Evolutionary conservation across 805 yeast genomes (phyloP), one percentile per base, ranked within the genome.

Genomic region (Candida insectalens): DNA sequence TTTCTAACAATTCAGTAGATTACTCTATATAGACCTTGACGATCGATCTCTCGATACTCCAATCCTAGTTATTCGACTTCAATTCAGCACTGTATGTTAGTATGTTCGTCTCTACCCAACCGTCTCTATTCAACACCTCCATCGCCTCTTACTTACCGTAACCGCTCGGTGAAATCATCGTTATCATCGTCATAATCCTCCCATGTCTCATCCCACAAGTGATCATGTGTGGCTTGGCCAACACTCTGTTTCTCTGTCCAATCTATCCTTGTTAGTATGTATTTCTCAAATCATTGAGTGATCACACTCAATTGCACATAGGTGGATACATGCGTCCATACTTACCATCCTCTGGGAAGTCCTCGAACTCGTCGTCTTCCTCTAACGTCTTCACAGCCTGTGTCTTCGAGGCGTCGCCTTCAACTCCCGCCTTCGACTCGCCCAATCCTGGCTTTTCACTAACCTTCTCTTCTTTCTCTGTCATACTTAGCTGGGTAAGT

Each of bases 131-230:
- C n/a, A n/a, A n/a, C n/a, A n/a, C n/a, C n/a, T n/a, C n/a, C n/a
- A n/a, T n/a, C n/a, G n/a, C n/a, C n/a, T n/a, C n/a, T n/a, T n/a
- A n/a, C n/a, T n/a, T n/a, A n/a, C 71, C 77, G 76, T 53, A 89
- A 67, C 47, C 71, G 77, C 41, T 68, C 69, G 28, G 92, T 75
- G 60, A 89, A 92, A 44, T 84, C 85, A 50, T 88, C 96, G 15
- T 43, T 44, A 39, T 83, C 92, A 38, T 79, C 83, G 49, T 88
- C 96, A 41, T 87, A 95, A 54, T 89, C 94, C 45, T 83, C 96
- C 98, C 98, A 89, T 55, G 85, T 89, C 58, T 88, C 96, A 46
- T 88, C 95, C 96, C 97, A 88, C 34, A 88, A 71, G 41, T 74
- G 69, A 46, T 72, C 59, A 56, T 71, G 69, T 43, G 71, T 65